phyloP scores from a whole-genome alignment of 805 yeast genomes.

The Candida berthetii region DNA sequence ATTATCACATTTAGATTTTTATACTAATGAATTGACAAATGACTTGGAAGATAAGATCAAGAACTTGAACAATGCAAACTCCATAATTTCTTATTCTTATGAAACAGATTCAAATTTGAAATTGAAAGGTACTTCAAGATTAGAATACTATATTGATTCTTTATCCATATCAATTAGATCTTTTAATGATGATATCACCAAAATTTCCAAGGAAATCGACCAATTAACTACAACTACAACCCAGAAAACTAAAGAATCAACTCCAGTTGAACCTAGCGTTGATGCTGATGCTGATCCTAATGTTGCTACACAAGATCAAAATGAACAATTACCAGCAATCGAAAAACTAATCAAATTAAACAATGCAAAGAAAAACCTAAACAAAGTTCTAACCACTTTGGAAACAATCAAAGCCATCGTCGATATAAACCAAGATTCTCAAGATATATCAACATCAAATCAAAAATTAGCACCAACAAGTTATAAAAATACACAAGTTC shows the following conservation, averaged over 20 bases:
- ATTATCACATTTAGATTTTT: conserved; percentile 54
- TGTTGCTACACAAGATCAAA: too few relatives aligned
- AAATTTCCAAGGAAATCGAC: conserved; percentile 16
- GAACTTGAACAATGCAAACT: conserved; percentile 42
- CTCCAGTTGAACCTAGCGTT: too few relatives aligned
- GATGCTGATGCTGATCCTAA: too few relatives aligned
- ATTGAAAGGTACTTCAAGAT: conserved; percentile 41
- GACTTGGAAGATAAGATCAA: conserved; percentile 46
- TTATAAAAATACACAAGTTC: conserved; percentile 3
- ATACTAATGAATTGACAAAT: conserved; percentile 50
- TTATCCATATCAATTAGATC: conserved; percentile 53
- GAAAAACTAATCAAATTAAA: conserved; percentile 38
- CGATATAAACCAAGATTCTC: conserved; percentile 12
- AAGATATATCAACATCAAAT: conserved; percentile 1
- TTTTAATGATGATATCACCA: conserved; percentile 40
- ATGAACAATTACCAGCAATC: conserved; percentile 19
- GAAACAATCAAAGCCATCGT: conserved; percentile 35
- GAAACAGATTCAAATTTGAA: conserved; percentile 6
- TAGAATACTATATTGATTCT: conserved; percentile 62
- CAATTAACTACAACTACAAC: conserved; percentile 17
- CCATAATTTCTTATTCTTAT: conserved; percentile 38
- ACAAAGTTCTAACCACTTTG: conserved; percentile 38
- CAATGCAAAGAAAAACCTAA: conserved; percentile 37
- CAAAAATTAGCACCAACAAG: conserved; percentile 15
- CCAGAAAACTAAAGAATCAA: not conserved